Evolutionary conservation across 2,329 filamentous ascomycete genomes (phyloP).

Genomic region (Ophiocordyceps unilateralis): DNA sequence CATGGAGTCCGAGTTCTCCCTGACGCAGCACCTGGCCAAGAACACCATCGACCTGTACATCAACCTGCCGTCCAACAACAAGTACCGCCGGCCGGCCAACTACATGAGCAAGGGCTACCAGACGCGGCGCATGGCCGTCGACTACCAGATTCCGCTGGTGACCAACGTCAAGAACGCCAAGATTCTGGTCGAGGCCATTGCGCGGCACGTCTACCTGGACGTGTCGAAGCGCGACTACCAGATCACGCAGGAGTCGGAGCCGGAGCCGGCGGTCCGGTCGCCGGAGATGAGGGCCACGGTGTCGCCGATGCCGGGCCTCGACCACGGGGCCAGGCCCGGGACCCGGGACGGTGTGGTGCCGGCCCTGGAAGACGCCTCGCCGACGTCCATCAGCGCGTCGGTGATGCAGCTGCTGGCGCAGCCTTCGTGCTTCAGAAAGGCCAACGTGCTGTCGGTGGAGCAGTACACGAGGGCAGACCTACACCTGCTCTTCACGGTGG

Average conservation of each 20-base stretch:
- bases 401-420: conserved; percentile 57
- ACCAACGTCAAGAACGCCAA: conserved; percentile 99
- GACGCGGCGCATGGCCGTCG: conserved; percentile 93
- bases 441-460: conserved; percentile 81
- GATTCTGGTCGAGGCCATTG: conserved; percentile 85
- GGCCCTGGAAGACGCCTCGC: conserved; percentile 13
- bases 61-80: conserved; percentile 97
- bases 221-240: conserved; percentile 78
- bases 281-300: conserved; percentile 31
- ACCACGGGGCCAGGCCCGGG: conserved; percentile 14
- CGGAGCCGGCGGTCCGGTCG: conserved; percentile 50
- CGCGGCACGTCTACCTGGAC: conserved; percentile 71
- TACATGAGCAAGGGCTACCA: conserved; percentile 98
- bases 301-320: conserved; percentile 16
- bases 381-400: conserved; percentile 37
- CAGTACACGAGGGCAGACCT: conserved; percentile 79
- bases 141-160: conserved; percentile 89
- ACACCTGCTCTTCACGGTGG: conserved; percentile 87
- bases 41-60: conserved; percentile 98
- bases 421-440: conserved; percentile 69
- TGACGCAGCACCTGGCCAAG: conserved; percentile 91
- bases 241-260: conserved; percentile 65
- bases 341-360: conserved; percentile 9
- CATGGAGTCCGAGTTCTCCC: conserved; percentile 88
- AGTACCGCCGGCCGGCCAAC: conserved; percentile 88